Evolutionary conservation across 2,329 filamentous ascomycete species (phyloP).

Genomic region (Endocalyx cinctus): DNA sequence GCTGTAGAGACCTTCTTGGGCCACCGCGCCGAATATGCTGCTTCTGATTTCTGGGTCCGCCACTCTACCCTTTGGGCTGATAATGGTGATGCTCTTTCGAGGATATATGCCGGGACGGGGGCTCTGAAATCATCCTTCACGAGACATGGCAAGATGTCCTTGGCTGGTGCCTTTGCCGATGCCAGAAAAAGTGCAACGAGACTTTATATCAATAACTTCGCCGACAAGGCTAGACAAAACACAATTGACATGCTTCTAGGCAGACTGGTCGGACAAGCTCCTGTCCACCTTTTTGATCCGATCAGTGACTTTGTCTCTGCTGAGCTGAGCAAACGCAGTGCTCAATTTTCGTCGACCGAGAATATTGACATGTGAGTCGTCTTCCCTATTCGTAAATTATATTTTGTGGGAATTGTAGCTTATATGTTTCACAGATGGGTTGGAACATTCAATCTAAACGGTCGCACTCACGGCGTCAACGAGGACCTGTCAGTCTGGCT

Average conservation of each 20-base stretch:
- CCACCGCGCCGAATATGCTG: constrained; percentile 65
- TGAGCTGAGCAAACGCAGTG: constrained; percentile 64
- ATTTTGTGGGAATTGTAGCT: too few species aligned
- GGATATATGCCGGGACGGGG: constrained; percentile 94
- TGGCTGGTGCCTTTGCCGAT: constrained; percentile 91
- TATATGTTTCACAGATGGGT: too few species aligned
- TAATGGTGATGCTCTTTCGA: constrained; percentile 89
- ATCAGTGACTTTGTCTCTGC: constrained; percentile 84
- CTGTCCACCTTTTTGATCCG: constrained; percentile 86
- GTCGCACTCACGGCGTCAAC: constrained; percentile 70
- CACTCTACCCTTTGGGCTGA: constrained; percentile 96
- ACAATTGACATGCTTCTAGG: constrained; percentile 93
- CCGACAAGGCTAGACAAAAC: constrained; percentile 86
- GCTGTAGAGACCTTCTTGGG: constrained; percentile 78
- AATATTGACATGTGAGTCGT: constrained; percentile 71
- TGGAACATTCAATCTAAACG: constrained; percentile 94
- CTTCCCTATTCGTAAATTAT: too few species aligned
- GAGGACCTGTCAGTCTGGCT: constrained; percentile 85
- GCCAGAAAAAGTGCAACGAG: constrained; percentile 89
- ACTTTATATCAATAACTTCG: constrained; percentile 96
- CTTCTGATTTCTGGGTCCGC: constrained; percentile 82
- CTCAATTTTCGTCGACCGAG: constrained; percentile 71
- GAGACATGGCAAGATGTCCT: constrained; percentile 88
- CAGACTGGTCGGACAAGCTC: constrained; percentile 73
- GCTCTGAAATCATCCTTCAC: constrained; percentile 96